Base-by-base conservation (phyloP, 495 filamentous ascomycete species). In the Neurospora sp. region DNA sequence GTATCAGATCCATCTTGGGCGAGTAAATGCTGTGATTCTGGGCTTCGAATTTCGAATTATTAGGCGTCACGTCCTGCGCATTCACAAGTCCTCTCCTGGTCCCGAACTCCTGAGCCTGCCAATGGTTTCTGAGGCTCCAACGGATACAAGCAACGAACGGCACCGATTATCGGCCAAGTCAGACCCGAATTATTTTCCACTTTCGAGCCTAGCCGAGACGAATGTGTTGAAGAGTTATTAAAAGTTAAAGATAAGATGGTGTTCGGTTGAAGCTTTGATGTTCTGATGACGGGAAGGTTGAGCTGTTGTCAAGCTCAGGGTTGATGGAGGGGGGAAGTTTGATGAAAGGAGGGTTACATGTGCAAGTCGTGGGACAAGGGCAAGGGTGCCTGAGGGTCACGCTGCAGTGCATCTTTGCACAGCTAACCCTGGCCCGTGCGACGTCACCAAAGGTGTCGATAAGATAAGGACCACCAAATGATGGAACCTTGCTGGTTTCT, bases 1-100 rank as follows among this genome's bases (percentile, higher is more conserved):
- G 90, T 73, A 96, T 92, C 78, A 98, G 89, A 82, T 99, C 96
- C 96, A 99, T 99, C 44, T 74, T 82, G 78, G 75, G 54, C 70
- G 75, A 10, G 6, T 39, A 9, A 18, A 7, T 66, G 54, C 23
- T 66, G 54, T 66, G 54, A 66, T 66, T 66, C 20, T 23, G 23
- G 8, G 71, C 16, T 72, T 66, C 14, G 14, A 1, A 4, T 16
- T 14, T 35, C 14, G 54, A 35, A 4, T 18, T 37, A 66, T 18
- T 18, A 62, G 54, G 6, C 54, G 54, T 62, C 54, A 62, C 54
- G 54, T 62, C 14, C 54, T 16, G 54, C 27, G 54, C 27, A 18
- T 31, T 66, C 27, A 66, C 27, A 66, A 35, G 3, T 2, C 12
- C 23, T 62, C 54, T 62, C 5, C 20, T 62, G 27, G 12, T 62